Evolutionary conservation across 2,329 filamentous ascomycete species (phyloP).

Genomic region (Cladorrhinum sp.): DNA sequence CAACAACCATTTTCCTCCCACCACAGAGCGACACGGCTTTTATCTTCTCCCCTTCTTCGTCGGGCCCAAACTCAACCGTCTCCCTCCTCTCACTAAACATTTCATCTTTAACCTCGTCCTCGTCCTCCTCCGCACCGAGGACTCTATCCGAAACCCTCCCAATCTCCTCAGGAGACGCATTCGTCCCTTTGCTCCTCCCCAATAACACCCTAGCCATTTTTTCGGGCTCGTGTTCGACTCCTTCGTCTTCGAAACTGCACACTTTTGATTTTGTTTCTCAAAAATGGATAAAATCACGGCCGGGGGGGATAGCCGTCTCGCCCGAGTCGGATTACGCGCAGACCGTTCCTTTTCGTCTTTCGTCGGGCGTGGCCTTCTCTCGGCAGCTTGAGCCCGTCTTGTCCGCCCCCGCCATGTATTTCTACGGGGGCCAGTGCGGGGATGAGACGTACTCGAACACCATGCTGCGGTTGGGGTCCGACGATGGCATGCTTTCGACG

Average conservation of each 20-base stretch:
- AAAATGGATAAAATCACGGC: background rate
- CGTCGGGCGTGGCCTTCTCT: constrained; percentile 64
- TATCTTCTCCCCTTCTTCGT: constrained; percentile 59
- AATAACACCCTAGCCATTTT: constrained; percentile 71
- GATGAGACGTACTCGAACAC: constrained; percentile 74
- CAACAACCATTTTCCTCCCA: constrained; percentile 67
- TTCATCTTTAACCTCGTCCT: constrained; percentile 52
- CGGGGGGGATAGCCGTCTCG: background rate
- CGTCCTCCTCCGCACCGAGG: constrained; percentile 40
- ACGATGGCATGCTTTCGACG: too few relatives aligned
- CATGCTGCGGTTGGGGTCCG: constrained; percentile 59
- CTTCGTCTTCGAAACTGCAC: constrained; percentile 48
- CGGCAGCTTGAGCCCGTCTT: constrained; percentile 51
- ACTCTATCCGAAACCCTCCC: constrained; percentile 57
- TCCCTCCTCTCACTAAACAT: constrained; percentile 63
- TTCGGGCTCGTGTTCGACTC: constrained; percentile 65
- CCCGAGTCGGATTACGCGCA: constrained; percentile 21
- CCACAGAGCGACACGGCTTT: constrained; percentile 56
- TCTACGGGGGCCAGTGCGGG: constrained; percentile 89
- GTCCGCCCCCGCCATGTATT: constrained; percentile 59
- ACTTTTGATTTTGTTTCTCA: background rate
- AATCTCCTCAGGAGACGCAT: constrained; percentile 54
- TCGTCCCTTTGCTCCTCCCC: constrained; percentile 63
- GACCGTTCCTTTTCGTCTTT: constrained; percentile 50
- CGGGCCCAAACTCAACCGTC: constrained; percentile 36